Conservation (phyloP, 495 filamentous ascomycete genomes). For the Aspergillus ostianus region DNA sequence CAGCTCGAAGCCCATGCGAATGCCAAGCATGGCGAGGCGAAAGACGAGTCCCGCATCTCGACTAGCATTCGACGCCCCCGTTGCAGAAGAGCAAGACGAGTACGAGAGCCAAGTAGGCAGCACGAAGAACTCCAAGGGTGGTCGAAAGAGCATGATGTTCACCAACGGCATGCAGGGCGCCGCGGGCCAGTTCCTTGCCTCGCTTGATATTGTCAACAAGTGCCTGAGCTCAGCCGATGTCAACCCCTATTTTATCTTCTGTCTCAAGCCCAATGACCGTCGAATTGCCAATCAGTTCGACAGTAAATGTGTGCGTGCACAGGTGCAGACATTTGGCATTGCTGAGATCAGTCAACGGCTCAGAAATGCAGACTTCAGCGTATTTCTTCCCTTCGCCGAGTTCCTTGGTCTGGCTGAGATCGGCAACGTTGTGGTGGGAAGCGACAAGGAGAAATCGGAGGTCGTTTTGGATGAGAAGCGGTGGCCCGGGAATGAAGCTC, state of each 20-base stretch:
- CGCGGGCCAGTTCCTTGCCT: conserved; percentile 85
- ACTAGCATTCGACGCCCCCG: conserved; percentile 32
- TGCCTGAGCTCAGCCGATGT: conserved; percentile 75
- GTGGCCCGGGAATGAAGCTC: conserved; percentile 90
- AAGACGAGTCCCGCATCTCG: conserved; percentile 53
- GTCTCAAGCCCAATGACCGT: conserved; percentile 94
- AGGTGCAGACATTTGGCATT: conserved; percentile 94
- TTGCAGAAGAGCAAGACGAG: conserved; percentile 53
- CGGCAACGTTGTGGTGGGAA: conserved; percentile 80
- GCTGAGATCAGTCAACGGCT: conserved; percentile 94
- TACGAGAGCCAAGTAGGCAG: conserved; percentile 48
- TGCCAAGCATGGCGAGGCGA: conserved; percentile 85
- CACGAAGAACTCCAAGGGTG: conserved; percentile 29
- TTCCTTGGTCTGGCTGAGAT: conserved; percentile 87
- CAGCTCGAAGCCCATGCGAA: conserved; percentile 87
- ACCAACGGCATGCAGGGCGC: conserved; percentile 73
- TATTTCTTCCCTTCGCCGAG: conserved; percentile 94
- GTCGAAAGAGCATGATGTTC: conserved; percentile 40
- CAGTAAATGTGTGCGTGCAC: conserved; percentile 93
- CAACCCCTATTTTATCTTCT: conserved; percentile 95
- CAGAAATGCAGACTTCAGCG: conserved; percentile 87
- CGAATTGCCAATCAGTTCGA: conserved; percentile 98
- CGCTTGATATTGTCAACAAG: conserved; percentile 83
- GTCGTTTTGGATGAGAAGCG: conserved; percentile 81
- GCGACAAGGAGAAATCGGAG: conserved; percentile 90